Conservation (phyloP, 805 yeast species). For the Saitoella complicata region DNA sequence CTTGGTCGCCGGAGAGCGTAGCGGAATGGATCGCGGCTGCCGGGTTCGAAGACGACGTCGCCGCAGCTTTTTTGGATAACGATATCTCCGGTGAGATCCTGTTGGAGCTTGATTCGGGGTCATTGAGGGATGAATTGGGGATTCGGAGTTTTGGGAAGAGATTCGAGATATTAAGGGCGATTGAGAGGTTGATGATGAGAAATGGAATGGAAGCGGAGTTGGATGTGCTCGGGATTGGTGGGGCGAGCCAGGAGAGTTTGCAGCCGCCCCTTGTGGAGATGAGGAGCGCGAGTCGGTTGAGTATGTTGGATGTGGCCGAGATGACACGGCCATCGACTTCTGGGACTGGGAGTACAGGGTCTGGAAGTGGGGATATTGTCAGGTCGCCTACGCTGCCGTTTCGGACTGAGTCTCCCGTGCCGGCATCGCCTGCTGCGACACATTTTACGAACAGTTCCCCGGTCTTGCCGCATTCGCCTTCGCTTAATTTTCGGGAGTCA, state of each 20-base stretch:
- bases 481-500: no score
- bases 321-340: background rate
- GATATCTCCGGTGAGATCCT: constrained; percentile 78
- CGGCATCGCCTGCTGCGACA: no score
- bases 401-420: no score
- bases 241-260: background rate
- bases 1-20: constrained; percentile 83
- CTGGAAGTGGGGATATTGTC: no score
- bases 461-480: no score
- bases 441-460: no score
- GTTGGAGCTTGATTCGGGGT: constrained; percentile 68
- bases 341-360: background rate
- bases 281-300: background rate
- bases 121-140: constrained; percentile 70
- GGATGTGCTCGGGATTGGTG: background rate
- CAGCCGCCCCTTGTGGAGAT: background rate
- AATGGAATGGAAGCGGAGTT: background rate
- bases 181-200: constrained; percentile 32
- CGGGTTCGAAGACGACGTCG: constrained; percentile 61
- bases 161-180: constrained; percentile 79
- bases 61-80: constrained; percentile 69
- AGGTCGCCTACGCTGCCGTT: no score
- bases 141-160: constrained; percentile 89
- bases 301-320: background rate
- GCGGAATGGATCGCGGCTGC: constrained; percentile 52